Evolutionary conservation across 2,329 filamentous ascomycete species (phyloP).

Genomic region (Mariannaea sp.): DNA sequence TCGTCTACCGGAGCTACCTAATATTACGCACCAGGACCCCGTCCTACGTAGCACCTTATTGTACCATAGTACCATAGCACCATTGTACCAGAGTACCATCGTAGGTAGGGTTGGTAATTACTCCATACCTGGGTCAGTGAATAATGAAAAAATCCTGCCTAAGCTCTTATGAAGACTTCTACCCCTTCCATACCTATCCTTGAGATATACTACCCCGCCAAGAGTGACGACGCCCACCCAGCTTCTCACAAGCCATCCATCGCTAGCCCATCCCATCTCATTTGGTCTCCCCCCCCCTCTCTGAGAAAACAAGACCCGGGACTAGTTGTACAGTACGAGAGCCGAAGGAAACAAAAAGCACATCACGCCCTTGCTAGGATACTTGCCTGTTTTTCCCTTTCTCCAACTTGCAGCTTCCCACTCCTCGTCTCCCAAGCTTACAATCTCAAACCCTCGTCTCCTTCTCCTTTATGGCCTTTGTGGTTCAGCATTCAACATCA

Average conservation of each 20-base stretch:
- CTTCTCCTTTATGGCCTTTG: too few species aligned
- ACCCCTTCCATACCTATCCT: background rate
- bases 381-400: background rate
- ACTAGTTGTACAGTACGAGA: constrained; percentile 2
- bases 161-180: constrained; percentile 1
- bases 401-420: background rate
- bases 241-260: constrained; percentile 16
- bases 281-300: constrained; percentile 3
- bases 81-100: too few species aligned
- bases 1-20: too few species aligned
- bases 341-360: constrained; percentile 5
- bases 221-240: too few species aligned
- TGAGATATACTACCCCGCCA: background rate
- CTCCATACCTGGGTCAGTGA: too few species aligned
- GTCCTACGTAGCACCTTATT: too few species aligned
- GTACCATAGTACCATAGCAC: too few species aligned
- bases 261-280: constrained; percentile 9
- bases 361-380: background rate
- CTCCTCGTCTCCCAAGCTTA: background rate
- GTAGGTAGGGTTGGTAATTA: too few species aligned
- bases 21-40: too few species aligned
- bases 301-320: background rate
- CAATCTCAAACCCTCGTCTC: too few species aligned
- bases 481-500: too few species aligned
- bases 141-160: too few species aligned